These are phyloP conservation scores for Colletotrichum filicis DNA, from an alignment of 2,329 filamentous ascomycete species.

Conservation along the genomic window DNA sequence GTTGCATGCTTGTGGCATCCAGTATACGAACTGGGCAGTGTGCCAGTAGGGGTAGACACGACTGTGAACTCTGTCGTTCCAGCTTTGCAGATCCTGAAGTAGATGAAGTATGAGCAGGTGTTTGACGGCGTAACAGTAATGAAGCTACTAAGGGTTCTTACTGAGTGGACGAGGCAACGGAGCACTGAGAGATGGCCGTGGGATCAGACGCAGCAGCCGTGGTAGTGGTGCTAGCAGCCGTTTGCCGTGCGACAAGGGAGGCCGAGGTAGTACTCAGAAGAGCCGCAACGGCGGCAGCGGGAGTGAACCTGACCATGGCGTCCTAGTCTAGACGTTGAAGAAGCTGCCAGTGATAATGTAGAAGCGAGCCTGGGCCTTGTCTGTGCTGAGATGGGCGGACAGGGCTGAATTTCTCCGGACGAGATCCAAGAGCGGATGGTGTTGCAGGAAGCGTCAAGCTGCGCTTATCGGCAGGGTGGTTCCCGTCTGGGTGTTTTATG, in stretches of 20 bases:
- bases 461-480: constrained; percentile 9
- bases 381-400: not conserved
- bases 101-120: not conserved
- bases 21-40: constrained; percentile 47
- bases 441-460: not conserved
- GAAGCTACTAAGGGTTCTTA: not conserved
- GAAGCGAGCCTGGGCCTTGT: not conserved
- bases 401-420: not conserved
- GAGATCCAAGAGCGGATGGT: constrained; percentile 4
- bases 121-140: not conserved
- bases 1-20: constrained; percentile 62
- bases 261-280: constrained; percentile 26
- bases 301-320: constrained; percentile 22
- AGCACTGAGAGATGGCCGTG: constrained; percentile 31
- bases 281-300: constrained; percentile 22
- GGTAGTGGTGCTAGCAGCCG: constrained; percentile 42
- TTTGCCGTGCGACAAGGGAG: constrained; percentile 43
- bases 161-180: constrained; percentile 35
- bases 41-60: constrained; percentile 27
- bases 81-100: constrained; percentile 25
- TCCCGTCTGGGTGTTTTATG: constrained; percentile 21
- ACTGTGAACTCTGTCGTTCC: constrained; percentile 34
- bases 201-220: constrained; percentile 20
- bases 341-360: not conserved
- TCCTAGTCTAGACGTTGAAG: not conserved